A percentile compares a stretch with the other conserved stretches of the same genome.
Evolutionary conservation across 2,329 filamentous ascomycete genomes (phyloP).

Genomic region (Ascochyta fabae): DNA sequence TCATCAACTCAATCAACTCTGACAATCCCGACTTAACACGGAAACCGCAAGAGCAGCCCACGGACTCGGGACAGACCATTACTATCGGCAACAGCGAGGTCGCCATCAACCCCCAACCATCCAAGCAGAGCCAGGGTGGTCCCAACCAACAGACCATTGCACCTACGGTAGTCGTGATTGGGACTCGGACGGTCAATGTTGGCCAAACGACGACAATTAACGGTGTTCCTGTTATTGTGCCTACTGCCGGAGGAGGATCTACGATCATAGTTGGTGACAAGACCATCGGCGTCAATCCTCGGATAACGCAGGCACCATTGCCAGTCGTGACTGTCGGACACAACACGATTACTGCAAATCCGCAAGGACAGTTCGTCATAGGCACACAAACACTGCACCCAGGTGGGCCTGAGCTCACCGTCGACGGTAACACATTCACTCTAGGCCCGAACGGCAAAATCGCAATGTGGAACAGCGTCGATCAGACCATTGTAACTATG

Average conservation of each 20-base stretch:
- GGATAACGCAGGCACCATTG: conserved; percentile 19
- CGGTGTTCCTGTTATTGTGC: conserved; percentile 39
- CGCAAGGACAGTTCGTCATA: conserved; percentile 43
- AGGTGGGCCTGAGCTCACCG: conserved; percentile 44
- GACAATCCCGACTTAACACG: conserved; percentile 18
- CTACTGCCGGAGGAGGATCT: conserved; percentile 29
- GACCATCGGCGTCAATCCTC: conserved; percentile 30
- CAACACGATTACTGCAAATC: conserved; percentile 39
- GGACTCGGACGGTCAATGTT: conserved; percentile 34
- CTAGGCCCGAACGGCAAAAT: conserved; percentile 46
- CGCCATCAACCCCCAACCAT: conserved; percentile 22
- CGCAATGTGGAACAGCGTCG: conserved; percentile 47
- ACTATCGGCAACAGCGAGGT: conserved; percentile 33
- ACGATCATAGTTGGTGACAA: conserved; percentile 38
- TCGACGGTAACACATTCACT: conserved; percentile 46
- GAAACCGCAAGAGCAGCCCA: conserved; percentile 10
- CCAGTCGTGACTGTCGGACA: conserved; percentile 37
- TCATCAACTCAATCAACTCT: conserved; percentile 24
- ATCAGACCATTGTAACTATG: conserved; percentile 34
- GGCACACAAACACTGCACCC: conserved; percentile 42
- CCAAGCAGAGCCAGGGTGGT: conserved; percentile 19
- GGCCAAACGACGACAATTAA: conserved; percentile 42
- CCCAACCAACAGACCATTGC: conserved; percentile 17
- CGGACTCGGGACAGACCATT: conserved; percentile 18
- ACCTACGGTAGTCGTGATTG: conserved; percentile 32